Evolutionary conservation across 2,329 filamentous ascomycete genomes (phyloP).

Genomic region (Aureobasidium subglaciale): DNA sequence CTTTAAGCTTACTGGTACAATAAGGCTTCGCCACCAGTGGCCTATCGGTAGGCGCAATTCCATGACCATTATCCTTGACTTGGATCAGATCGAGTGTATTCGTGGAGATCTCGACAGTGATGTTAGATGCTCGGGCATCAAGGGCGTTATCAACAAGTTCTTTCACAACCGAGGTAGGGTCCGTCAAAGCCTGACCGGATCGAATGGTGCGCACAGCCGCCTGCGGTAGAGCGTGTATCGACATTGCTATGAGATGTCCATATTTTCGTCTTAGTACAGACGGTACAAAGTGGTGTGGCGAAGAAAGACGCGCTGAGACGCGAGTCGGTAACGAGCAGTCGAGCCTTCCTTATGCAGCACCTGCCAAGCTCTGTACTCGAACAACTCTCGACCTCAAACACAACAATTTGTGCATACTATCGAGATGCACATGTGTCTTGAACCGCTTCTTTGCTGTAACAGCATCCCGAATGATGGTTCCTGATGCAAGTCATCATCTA

Average conservation of each 20-base stretch:
- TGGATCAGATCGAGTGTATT: conserved; percentile 64
- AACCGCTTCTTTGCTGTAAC: too few species aligned
- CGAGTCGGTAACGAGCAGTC: not conserved
- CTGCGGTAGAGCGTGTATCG: conserved; percentile 37
- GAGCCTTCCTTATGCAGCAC: not conserved
- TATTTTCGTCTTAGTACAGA: not conserved
- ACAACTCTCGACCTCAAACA: too few species aligned
- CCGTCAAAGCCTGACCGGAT: conserved; percentile 53
- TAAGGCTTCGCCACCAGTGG: conserved; percentile 56
- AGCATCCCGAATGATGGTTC: too few species aligned
- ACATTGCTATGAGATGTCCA: conserved; percentile 21
- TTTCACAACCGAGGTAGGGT: conserved; percentile 59
- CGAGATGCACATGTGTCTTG: too few species aligned
- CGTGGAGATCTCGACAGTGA: conserved; percentile 57
- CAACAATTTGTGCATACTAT: too few species aligned
- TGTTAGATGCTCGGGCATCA: conserved; percentile 59
- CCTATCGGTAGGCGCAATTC: conserved; percentile 58
- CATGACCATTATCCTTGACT: conserved; percentile 66
- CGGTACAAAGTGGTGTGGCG: not conserved
- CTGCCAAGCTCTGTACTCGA: conserved; percentile 5
- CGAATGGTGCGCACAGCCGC: conserved; percentile 49
- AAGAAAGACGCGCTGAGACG: conserved; percentile 1
- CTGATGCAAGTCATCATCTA: too few species aligned
- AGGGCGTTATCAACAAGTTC: conserved; percentile 73
- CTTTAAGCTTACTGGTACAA: conserved; percentile 65